Evolutionary conservation across 805 yeast genomes (phyloP).

Genomic region (Huiozyma sinensis): DNA sequence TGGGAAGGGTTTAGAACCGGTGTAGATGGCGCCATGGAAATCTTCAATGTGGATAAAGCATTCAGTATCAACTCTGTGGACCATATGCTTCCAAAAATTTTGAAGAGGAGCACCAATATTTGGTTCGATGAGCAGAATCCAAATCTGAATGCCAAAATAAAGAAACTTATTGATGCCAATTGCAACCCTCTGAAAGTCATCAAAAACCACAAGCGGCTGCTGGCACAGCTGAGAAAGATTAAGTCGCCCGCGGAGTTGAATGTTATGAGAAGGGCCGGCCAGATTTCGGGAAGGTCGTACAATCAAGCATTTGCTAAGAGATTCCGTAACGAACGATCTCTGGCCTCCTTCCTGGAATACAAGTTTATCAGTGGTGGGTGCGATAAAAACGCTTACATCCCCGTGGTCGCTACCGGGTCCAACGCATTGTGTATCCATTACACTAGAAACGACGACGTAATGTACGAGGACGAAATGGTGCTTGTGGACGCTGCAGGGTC

Average conservation of each 20-base stretch:
- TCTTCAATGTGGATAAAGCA: slow-evolving; percentile 79
- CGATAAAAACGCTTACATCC: slow-evolving; percentile 80
- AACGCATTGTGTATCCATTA: slow-evolving; percentile 90
- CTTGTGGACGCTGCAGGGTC: slow-evolving; percentile 93
- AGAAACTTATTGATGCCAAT: background rate
- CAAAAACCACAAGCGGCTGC: slow-evolving; percentile 8
- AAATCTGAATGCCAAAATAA: slow-evolving; percentile 5
- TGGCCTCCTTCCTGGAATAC: slow-evolving; percentile 73
- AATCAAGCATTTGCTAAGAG: slow-evolving; percentile 67
- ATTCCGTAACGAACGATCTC: slow-evolving; percentile 62
- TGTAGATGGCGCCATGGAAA: slow-evolving; percentile 63
- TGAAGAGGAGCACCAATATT: slow-evolving; percentile 40
- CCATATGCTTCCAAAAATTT: slow-evolving; percentile 24
- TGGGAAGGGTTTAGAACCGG: slow-evolving; percentile 98
- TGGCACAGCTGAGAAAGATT: slow-evolving; percentile 40
- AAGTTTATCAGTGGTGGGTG: slow-evolving; percentile 81
- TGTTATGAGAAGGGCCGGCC: slow-evolving; percentile 74
- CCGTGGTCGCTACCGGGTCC: slow-evolving; percentile 91
- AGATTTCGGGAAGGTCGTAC: slow-evolving; percentile 72
- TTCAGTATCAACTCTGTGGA: slow-evolving; percentile 27
- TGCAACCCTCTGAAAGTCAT: slow-evolving; percentile 5
- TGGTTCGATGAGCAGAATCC: slow-evolving; percentile 2
- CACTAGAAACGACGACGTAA: slow-evolving; percentile 78
- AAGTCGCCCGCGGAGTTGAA: slow-evolving; percentile 70
- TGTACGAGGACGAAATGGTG: slow-evolving; percentile 70